phyloP scores from a whole-genome alignment of 2,329 filamentous ascomycete genomes.

The Venturia effusa region DNA sequence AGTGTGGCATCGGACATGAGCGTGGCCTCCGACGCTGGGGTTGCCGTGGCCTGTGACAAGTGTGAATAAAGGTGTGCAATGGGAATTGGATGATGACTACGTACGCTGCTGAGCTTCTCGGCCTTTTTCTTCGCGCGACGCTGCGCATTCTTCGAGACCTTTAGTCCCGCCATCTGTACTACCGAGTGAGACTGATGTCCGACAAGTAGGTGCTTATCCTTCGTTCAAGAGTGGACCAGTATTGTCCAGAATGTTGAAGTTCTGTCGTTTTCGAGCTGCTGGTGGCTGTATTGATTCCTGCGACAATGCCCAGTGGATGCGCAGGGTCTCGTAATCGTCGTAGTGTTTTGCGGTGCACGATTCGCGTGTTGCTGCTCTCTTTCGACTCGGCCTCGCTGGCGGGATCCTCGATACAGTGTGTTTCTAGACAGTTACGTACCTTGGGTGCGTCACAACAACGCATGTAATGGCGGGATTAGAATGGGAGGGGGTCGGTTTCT shows the following conservation, averaged over 20 bases:
- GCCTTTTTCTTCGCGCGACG: conserved; percentile 91
- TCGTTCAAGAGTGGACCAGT: neutral
- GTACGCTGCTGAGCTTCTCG: conserved; percentile 55
- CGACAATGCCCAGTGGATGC: neutral
- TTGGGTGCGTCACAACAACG: neutral
- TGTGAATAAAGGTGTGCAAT: conserved; percentile 13
- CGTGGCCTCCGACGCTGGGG: conserved; percentile 19
- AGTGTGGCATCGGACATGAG: conserved; percentile 2
- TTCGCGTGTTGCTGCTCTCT: neutral
- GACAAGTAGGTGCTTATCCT: neutral
- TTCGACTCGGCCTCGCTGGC: neutral
- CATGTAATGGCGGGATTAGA: neutral
- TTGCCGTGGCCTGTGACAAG: conserved; percentile 23
- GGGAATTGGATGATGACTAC: conserved; percentile 11
- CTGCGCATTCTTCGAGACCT: conserved; percentile 81
- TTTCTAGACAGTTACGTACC: neutral
- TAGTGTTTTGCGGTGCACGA: neutral
- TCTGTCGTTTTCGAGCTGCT: neutral
- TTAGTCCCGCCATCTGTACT: conserved; percentile 1
- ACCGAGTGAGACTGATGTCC: neutral
- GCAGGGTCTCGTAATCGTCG: neutral
- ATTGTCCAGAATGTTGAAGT: neutral
- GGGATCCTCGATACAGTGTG: neutral
- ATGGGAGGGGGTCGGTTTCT: too few relatives aligned
- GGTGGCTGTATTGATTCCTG: neutral